Base-by-base conservation (phyloP, 1,284 basidiomycete genomes). In the Cutaneotrichosporon mucoides region DNA sequence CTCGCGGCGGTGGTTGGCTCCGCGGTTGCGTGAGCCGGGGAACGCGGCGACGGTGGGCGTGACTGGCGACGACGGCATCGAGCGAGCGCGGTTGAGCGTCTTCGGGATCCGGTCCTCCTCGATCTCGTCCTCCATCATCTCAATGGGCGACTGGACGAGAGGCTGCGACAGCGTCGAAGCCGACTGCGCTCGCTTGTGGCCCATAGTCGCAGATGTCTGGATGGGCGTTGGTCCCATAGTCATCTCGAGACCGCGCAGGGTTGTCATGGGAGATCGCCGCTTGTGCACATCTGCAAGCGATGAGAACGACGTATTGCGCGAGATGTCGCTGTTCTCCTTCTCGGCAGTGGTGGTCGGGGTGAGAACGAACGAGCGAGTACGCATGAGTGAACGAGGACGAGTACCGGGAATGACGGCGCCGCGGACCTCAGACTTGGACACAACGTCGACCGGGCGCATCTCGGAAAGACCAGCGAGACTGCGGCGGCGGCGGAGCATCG, bases 401-500 rank as follows among this genome's bases (percentile, higher is more conserved):
- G 44, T 16, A 12, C 44, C 16, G 0, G 53, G 43, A 38, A 60
- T 44, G 11, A 58, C 56, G 3, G 53, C 53, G 6, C 62, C 55
- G 35, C 59, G 59, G 8, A 60, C 49, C 24, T 58, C 53, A 16
- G 55, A 16, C 7, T 47, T 42, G 3, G 57, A 46, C 24, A 60
- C 45, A 11, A 62, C 54, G 43, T 65, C 56, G 10, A 53, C 46
- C 1, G 60, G 44, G 13, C 55, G 56, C 15, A 57, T 53, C 36
- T 63, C 62, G 41, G 57, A 57, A n/a, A 64, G 50, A 52, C 71
- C 73, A 36, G 55, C 62, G 16, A 64, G 53, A 48, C 70, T 73
- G 12, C 68, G 64, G 13, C 75, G 66, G 6, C 76, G 66, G 4
- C 73, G 63, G 5, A 78, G 55, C 40, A 68, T 67, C 3, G 68